Conservation (phyloP, 1,284 basidiomycete genomes). For the Phaffia rhodozyma region DNA sequence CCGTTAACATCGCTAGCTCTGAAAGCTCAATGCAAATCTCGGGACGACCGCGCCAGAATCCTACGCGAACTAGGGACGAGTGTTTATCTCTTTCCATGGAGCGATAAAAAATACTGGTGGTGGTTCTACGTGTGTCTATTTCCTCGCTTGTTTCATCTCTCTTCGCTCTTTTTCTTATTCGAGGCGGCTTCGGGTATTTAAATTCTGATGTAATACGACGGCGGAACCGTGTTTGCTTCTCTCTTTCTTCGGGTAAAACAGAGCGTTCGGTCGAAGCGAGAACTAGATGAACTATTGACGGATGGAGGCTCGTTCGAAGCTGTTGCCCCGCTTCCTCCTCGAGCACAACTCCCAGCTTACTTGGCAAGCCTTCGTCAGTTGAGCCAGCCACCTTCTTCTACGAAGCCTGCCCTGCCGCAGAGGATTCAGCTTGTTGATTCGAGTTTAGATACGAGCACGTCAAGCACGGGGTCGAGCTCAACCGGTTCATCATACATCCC, state of each 20-base stretch:
- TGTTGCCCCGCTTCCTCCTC: not conserved
- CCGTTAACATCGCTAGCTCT: conserved; percentile 1
- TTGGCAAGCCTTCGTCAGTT: not conserved
- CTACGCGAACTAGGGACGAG: conserved; percentile 7
- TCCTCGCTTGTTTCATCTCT: no score
- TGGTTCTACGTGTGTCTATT: not conserved
- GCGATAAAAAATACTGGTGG: not conserved
- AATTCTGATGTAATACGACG: conserved; percentile 6
- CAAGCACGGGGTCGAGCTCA: no score
- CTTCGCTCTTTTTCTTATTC: not conserved
- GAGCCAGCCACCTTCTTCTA: no score
- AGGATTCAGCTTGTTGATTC: no score
- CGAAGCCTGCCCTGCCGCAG: no score
- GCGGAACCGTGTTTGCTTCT: conserved; percentile 1
- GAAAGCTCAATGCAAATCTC: not conserved
- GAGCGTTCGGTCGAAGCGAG: not conserved
- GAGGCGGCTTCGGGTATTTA: not conserved
- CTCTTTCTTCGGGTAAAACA: not conserved
- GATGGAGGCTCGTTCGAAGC: not conserved
- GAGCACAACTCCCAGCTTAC: not conserved
- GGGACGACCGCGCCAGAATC: not conserved
- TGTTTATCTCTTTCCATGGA: conserved; percentile 3
- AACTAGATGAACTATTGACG: no score
- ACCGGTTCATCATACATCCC: no score
- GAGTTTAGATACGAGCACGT: no score